Evolutionary conservation across 2,329 filamentous ascomycete genomes (phyloP).

Genomic region (Colletotrichum tropicale): DNA sequence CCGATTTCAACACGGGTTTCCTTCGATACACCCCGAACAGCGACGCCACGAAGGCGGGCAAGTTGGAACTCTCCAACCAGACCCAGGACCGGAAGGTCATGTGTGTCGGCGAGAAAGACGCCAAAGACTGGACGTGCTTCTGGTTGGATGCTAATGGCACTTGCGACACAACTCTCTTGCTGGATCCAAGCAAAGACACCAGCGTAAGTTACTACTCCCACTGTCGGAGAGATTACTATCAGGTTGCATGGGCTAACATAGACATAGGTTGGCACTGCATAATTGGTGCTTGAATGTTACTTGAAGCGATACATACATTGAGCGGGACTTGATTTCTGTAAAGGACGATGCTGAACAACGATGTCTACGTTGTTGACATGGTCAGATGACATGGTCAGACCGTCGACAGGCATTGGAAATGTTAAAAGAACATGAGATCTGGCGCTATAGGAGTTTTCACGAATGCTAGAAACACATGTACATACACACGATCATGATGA

Average conservation of each 20-base stretch:
- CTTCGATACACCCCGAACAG: not conserved
- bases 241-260: not conserved
- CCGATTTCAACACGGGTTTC: not conserved
- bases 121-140: not conserved
- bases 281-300: not conserved
- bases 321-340: not conserved
- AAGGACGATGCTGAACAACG: not conserved
- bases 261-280: not conserved
- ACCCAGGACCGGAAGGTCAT: not conserved
- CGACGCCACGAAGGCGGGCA: not conserved
- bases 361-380: not conserved
- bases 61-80: not conserved
- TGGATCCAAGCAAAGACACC: not conserved
- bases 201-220: not conserved
- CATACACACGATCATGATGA: not conserved
- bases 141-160: not conserved
- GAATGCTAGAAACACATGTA: not conserved
- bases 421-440: not conserved
- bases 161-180: not conserved
- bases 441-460: not conserved
- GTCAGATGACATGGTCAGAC: accelerated
- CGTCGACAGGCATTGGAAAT: not conserved
- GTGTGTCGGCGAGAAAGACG: not conserved
- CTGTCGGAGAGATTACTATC: accelerated
- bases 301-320: not conserved